Conservation (phyloP, 1,139 yeast genomes). For the Scheffersomyces titani region DNA sequence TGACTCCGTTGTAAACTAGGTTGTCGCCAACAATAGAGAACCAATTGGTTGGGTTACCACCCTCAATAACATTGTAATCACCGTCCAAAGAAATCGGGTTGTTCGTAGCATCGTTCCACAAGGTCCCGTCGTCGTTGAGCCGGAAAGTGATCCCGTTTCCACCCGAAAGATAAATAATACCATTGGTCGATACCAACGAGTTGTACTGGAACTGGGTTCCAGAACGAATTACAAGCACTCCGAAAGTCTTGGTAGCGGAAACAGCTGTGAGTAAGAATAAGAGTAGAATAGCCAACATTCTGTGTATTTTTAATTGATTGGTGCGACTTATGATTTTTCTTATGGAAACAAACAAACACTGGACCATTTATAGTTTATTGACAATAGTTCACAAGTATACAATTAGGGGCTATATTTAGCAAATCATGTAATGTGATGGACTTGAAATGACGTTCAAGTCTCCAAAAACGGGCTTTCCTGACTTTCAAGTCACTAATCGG, state of each 20-base stretch:
- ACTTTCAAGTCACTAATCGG: not conserved
- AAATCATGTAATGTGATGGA: not conserved
- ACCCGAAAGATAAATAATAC: slow-evolving; percentile 17
- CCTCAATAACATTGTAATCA: slow-evolving; percentile 11
- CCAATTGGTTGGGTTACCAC: slow-evolving; percentile 15
- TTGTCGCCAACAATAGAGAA: slow-evolving; percentile 16
- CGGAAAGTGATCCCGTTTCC: slow-evolving; percentile 11
- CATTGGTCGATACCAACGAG: slow-evolving; percentile 9
- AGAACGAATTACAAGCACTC: slow-evolving; percentile 22
- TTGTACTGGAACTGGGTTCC: slow-evolving; percentile 25
- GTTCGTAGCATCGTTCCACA: slow-evolving; percentile 19
- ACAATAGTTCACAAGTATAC: not conserved
- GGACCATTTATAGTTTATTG: not conserved
- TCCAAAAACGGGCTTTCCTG: no score
- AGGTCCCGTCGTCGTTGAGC: slow-evolving; percentile 20
- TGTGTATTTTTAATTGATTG: not conserved
- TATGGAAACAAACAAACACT: not conserved
- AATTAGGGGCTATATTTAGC: not conserved
- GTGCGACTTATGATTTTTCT: not conserved
- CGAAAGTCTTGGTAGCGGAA: slow-evolving; percentile 22
- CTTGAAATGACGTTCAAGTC: not conserved
- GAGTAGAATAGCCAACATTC: slow-evolving; percentile 13
- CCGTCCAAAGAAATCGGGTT: slow-evolving; percentile 15
- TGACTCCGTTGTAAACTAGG: slow-evolving; percentile 13
- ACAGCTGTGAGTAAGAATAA: slow-evolving; percentile 23